Base-by-base conservation (phyloP, 2,329 filamentous ascomycete genomes). In the Aspergillus costaricaensis region DNA sequence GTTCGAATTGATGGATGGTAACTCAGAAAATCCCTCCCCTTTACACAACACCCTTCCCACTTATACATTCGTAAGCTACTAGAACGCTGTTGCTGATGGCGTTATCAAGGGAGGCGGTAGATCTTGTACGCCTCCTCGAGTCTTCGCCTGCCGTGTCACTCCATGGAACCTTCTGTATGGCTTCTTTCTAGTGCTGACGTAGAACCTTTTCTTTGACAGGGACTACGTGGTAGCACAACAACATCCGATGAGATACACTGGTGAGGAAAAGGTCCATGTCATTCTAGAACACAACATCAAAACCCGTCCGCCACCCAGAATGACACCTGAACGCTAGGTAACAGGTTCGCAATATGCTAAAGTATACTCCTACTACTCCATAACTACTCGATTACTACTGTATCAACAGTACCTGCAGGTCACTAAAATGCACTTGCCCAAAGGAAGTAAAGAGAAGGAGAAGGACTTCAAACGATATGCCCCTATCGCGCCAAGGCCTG, bases 121-220 rank as follows among this genome's bases (percentile, higher is more conserved):
- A 58, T 43, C 50, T 32, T 52, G 36, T 51, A 19, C 47, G 19
- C 23, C 47, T 41, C 25, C 12, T 53, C 50, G 41, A 59, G 57
- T 59, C 50, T 54, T 59, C 49, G 50, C 41, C 49, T 59, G 57
- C 14, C 23, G 50, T 59, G 57, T 39, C 50, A 59, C 57, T 38
- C 47, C 19, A 47, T 55, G 43, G 53, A 49, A 57, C 30, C 21
- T 59, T 52, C 57, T 54, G 19, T 48, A 41, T 59, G 30, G 50
- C 49, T 55, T 55, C 53, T 47, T 23, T 30, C 39, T 21, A 3
- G 53, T 10, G 39, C 39, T 55, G 53, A 55, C 53, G 53, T 55
- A 55, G 17, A 47, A 14, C 5, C 27, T 39, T 36, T 41, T 14
- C n/a, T 9, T 25, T 44, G 39, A 25, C 39, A 23, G 6, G 23